These are phyloP conservation scores for Colletotrichum tofieldiae DNA, from an alignment of 2,329 filamentous ascomycete species.

Conservation along the genomic window DNA sequence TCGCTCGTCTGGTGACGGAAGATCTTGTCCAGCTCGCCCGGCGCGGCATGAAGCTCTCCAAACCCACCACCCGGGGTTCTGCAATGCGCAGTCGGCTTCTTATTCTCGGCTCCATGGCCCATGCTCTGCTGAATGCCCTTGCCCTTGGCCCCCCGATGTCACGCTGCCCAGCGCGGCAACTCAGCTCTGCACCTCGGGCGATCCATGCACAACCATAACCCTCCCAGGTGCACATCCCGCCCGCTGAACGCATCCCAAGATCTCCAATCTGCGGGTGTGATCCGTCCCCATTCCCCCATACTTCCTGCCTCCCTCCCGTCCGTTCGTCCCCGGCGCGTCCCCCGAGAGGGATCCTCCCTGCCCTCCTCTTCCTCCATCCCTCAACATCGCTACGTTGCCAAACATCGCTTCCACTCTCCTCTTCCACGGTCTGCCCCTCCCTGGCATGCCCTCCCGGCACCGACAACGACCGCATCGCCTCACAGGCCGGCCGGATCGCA, in stretches of 20 bases:
- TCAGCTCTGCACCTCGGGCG: slow-evolving; percentile 18
- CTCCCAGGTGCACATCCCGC: slow-evolving; percentile 24
- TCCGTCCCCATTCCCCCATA: background rate
- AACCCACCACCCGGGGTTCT: background rate
- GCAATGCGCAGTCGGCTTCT: slow-evolving; percentile 9
- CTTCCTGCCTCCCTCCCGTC: slow-evolving; percentile 7
- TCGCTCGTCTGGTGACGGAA: background rate
- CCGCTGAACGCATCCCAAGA: slow-evolving; percentile 27
- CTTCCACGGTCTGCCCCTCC: background rate
- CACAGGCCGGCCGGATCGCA: background rate
- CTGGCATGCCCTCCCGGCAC: background rate
- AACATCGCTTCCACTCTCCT: background rate
- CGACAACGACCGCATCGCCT: background rate
- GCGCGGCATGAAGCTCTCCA: background rate
- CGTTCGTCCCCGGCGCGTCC: slow-evolving; percentile 20
- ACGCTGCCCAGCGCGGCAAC: slow-evolving; percentile 7
- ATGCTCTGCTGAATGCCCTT: slow-evolving; percentile 4
- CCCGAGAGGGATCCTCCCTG: slow-evolving; percentile 31
- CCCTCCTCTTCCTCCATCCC: background rate
- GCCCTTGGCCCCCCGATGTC: background rate
- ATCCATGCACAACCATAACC: slow-evolving; percentile 25
- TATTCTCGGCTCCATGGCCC: background rate
- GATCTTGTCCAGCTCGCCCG: background rate
- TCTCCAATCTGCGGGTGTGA: background rate
- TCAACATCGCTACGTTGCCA: background rate